Conservation (phyloP, 2,329 filamentous ascomycete genomes). For the Parasarocladium wereldwijsianum region DNA sequence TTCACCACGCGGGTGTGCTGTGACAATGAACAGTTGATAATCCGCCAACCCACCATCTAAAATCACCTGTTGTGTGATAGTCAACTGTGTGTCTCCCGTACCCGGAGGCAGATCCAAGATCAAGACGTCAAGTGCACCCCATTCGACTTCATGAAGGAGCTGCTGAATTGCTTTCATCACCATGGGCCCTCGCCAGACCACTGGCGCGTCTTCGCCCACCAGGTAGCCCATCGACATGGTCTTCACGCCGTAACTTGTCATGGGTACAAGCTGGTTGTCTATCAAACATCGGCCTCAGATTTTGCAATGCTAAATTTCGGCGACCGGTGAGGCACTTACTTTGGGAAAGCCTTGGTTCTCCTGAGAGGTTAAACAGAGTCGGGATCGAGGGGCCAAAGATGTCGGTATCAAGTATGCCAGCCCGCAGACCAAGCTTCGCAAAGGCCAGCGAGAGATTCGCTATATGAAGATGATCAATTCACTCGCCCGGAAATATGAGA, state of each 20-base stretch:
- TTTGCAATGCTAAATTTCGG: no score
- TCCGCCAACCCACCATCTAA: conserved; percentile 49
- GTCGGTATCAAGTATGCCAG: conserved; percentile 86
- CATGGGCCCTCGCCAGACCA: conserved; percentile 95
- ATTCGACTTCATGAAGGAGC: conserved; percentile 86
- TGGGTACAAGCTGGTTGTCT: conserved; percentile 71
- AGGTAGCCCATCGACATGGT: conserved; percentile 99
- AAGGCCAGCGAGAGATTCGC: conserved; percentile 79
- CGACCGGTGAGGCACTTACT: conserved; percentile 34
- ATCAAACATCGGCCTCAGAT: not conserved
- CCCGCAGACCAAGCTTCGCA: conserved; percentile 64
- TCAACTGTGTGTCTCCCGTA: conserved; percentile 90
- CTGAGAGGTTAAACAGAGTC: conserved; percentile 69
- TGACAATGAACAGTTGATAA: conserved; percentile 1
- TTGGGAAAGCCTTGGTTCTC: conserved; percentile 60
- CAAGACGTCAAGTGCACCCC: conserved; percentile 77
- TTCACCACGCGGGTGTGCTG: not conserved
- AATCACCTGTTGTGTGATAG: conserved; percentile 89
- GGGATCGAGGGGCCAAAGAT: conserved; percentile 95
- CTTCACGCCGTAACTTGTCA: conserved; percentile 90
- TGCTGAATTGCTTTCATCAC: conserved; percentile 96
- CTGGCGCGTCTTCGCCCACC: conserved; percentile 61
- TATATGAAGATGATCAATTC: conserved; percentile 9
- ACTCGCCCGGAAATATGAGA: not conserved
- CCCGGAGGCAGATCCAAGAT: conserved; percentile 87